Evolutionary conservation across 768 basidiomycete genomes (phyloP).

Genomic region (Lentinula edodes): DNA sequence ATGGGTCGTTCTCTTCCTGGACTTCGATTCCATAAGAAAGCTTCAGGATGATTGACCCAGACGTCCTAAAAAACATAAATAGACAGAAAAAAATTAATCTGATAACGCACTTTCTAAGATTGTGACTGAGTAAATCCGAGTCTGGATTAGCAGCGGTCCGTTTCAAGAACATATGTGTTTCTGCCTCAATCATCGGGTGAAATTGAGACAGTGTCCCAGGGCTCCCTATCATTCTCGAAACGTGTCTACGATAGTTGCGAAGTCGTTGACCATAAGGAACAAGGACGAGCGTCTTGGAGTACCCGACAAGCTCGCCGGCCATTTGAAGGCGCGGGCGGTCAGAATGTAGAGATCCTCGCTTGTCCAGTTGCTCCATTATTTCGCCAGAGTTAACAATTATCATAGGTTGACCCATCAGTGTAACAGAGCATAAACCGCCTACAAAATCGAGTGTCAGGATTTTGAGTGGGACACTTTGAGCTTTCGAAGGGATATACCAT

Average conservation of each 20-base stretch:
- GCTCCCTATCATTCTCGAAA: slow-evolving; percentile 36
- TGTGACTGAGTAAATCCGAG: slow-evolving; percentile 19
- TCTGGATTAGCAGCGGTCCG: slow-evolving; percentile 24
- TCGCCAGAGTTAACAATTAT: slow-evolving; percentile 42
- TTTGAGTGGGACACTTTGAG: neutral
- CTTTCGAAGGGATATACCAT: slow-evolving; percentile 26
- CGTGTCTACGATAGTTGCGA: slow-evolving; percentile 37
- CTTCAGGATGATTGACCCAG: slow-evolving; percentile 48
- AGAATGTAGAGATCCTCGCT: slow-evolving; percentile 41
- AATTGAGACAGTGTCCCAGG: slow-evolving; percentile 22
- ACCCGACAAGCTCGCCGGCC: slow-evolving; percentile 47
- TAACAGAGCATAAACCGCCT: slow-evolving; percentile 35
- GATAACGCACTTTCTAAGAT: slow-evolving; percentile 36
- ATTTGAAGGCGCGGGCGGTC: slow-evolving; percentile 43
- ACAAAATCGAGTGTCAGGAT: neutral
- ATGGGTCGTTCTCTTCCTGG: slow-evolving; percentile 43
- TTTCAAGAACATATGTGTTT: slow-evolving; percentile 31
- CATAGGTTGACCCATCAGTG: slow-evolving; percentile 38
- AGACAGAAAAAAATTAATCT: neutral
- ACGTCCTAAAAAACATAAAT: slow-evolving; percentile 26
- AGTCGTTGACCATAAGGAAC: slow-evolving; percentile 37
- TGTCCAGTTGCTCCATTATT: slow-evolving; percentile 42
- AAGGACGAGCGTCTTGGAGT: slow-evolving; percentile 40
- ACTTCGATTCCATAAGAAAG: slow-evolving; percentile 55
- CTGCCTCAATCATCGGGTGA: slow-evolving; percentile 26